A percentile compares a stretch with the other conserved stretches of the same genome.
Conservation (phyloP, 2,329 filamentous ascomycete species). For the Pyrenochaeta sp. region DNA sequence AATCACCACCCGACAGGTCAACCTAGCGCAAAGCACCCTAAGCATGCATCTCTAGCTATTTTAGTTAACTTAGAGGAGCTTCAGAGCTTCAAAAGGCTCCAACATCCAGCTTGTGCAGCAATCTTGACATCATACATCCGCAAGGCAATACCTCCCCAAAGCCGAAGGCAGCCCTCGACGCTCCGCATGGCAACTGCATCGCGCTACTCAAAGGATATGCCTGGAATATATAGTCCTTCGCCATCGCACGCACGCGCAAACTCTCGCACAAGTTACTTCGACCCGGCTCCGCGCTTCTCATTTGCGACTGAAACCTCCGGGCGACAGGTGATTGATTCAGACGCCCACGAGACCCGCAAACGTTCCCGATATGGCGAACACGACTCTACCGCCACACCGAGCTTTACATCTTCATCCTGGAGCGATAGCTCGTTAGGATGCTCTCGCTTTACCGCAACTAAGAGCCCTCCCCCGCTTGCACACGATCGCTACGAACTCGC, state of each 20-base stretch:
- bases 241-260: constrained; percentile 23
- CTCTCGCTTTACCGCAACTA: constrained; percentile 35
- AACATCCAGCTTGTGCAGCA: constrained; percentile 12
- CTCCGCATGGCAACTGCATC: constrained; percentile 33
- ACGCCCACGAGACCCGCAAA: constrained; percentile 43
- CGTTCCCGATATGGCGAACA: constrained; percentile 31
- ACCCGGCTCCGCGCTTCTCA: constrained; percentile 33
- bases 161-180: constrained; percentile 29
- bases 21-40: constrained; percentile 14
- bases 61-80: constrained; percentile 9
- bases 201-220: constrained; percentile 38
- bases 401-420: constrained; percentile 29
- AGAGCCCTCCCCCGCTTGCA: constrained; percentile 56
- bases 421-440: constrained; percentile 20
- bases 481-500: constrained; percentile 62
- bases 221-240: constrained; percentile 33
- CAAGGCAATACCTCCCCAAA: constrained; percentile 9
- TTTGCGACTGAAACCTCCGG: constrained; percentile 35
- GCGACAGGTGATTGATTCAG: constrained; percentile 39
- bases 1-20: constrained; percentile 13
- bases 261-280: constrained; percentile 27
- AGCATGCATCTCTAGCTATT: constrained; percentile 30
- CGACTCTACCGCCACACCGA: constrained; percentile 21
- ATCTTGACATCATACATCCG: constrained; percentile 21
- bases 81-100: constrained; percentile 6